phyloP scores from a whole-genome alignment of 805 yeast genomes.

The Candida yuanshanica region DNA sequence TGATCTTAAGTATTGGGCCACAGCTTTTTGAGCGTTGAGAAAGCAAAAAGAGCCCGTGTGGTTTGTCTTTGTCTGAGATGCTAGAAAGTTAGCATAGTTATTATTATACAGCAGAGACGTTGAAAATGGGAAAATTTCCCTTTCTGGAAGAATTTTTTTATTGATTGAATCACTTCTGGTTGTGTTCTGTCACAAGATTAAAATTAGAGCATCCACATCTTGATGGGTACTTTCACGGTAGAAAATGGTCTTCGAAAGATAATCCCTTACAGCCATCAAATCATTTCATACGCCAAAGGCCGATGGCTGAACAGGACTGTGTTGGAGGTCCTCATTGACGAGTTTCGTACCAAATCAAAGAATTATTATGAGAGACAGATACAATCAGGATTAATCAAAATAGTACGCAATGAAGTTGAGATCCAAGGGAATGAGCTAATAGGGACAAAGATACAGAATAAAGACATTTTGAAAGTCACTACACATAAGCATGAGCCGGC shows the following conservation, averaged over 20 bases:
- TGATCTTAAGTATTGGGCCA: too few species aligned
- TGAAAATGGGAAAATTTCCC: too few species aligned
- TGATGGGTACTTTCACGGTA: neutral
- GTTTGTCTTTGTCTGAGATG: too few species aligned
- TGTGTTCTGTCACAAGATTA: too few species aligned
- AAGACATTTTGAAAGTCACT: conserved; percentile 12
- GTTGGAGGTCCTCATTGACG: conserved; percentile 15
- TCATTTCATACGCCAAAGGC: conserved; percentile 16
- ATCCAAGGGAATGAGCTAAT: conserved; percentile 4
- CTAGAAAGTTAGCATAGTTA: too few species aligned
- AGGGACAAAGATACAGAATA: conserved; percentile 20
- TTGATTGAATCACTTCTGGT: too few species aligned
- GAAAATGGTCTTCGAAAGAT: conserved; percentile 48
- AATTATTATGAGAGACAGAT: conserved; percentile 12
- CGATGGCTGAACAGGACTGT: conserved; percentile 19
- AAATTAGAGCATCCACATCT: neutral
- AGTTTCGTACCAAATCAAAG: conserved; percentile 16
- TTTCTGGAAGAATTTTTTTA: too few species aligned
- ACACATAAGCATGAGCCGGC: conserved; percentile 80
- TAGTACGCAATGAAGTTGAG: conserved; percentile 4
- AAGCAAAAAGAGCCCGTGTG: too few species aligned
- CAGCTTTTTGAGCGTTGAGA: too few species aligned
- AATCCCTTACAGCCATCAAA: conserved; percentile 50
- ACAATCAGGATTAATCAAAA: conserved; percentile 4
- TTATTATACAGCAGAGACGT: too few species aligned